phyloP scores from a whole-genome alignment of 805 yeast genomes.

The Myxozyma melibiosi region DNA sequence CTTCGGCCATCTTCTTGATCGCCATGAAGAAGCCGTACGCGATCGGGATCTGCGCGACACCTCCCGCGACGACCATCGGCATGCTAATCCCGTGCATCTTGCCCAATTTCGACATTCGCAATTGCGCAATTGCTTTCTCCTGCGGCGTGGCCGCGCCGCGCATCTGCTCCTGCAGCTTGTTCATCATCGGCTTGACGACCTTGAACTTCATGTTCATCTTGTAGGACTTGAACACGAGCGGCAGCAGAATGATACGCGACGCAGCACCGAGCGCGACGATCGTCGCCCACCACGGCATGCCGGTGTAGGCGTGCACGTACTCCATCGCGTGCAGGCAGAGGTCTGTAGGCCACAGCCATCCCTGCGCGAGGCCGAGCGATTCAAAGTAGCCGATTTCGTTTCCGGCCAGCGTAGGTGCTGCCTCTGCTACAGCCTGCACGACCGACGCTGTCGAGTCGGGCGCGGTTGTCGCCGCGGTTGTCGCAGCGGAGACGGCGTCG shows the following conservation, averaged over 20 bases:
- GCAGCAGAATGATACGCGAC: slow-evolving; percentile 70
- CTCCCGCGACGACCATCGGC: slow-evolving; percentile 72
- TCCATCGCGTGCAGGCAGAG: slow-evolving; percentile 78
- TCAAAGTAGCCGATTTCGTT: slow-evolving; percentile 83
- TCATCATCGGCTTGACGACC: slow-evolving; percentile 74
- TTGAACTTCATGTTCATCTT: slow-evolving; percentile 79
- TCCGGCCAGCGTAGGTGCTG: slow-evolving; percentile 1
- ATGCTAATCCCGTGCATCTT: slow-evolving; percentile 71
- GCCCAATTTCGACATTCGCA: slow-evolving; percentile 63
- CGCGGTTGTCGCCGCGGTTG: not conserved
- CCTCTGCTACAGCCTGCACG: not conserved
- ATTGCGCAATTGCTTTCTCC: slow-evolving; percentile 51
- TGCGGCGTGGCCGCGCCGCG: slow-evolving; percentile 46
- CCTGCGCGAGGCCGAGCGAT: slow-evolving; percentile 82
- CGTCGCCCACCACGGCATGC: slow-evolving; percentile 97
- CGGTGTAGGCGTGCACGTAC: slow-evolving; percentile 76
- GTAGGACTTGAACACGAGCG: slow-evolving; percentile 77
- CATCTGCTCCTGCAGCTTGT: slow-evolving; percentile 43
- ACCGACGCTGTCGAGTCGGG: not conserved
- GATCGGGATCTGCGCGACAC: slow-evolving; percentile 70
- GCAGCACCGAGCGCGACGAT: slow-evolving; percentile 73
- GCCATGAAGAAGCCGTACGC: slow-evolving; percentile 91
- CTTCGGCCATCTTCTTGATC: slow-evolving; percentile 75
- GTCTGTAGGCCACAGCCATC: slow-evolving; percentile 87
- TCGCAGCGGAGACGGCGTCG: not conserved